Percentiles rank a stretch among this genome's conserved stretches.
Evolutionary conservation across 139 green algal species (phyloP).

Genomic region (Dunaliella primolecta): DNA sequence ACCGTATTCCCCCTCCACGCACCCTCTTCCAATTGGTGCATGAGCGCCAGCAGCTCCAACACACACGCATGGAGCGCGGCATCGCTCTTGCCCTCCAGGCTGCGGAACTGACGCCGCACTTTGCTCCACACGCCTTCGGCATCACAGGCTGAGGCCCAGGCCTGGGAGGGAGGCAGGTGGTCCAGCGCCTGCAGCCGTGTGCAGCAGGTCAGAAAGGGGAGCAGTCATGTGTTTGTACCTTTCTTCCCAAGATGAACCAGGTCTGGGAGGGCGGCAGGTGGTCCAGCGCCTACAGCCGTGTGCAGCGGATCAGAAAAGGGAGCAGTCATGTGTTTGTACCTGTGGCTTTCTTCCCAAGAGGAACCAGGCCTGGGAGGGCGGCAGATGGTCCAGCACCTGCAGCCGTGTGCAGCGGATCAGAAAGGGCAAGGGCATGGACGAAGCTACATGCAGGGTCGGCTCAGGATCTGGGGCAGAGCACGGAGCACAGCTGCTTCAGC

Average conservation of each 20-base stretch:
- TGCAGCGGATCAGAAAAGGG: too few relatives aligned
- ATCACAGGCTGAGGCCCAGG: background rate
- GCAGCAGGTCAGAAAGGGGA: too few relatives aligned
- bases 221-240: too few relatives aligned
- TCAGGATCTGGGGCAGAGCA: too few relatives aligned
- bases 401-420: background rate
- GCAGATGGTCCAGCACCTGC: background rate
- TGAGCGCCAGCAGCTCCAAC: slow-evolving; percentile 1
- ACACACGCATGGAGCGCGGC: background rate
- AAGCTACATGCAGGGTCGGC: too few relatives aligned
- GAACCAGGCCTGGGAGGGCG: background rate
- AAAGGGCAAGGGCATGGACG: too few relatives aligned
- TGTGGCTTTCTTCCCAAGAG: too few relatives aligned
- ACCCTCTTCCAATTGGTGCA: slow-evolving; percentile 10
- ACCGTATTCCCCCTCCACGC: too few relatives aligned
- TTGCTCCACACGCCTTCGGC: background rate
- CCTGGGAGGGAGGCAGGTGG: background rate
- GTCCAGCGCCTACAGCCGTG: background rate
- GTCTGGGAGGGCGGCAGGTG: background rate
- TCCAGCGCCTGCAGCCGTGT: background rate
- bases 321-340: too few relatives aligned
- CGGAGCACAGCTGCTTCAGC: too few relatives aligned
- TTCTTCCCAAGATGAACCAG: too few relatives aligned
- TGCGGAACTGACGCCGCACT: background rate
- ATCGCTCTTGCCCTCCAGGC: background rate